phyloP scores from a whole-genome alignment of 805 yeast genomes.

The Candida insectorum region DNA sequence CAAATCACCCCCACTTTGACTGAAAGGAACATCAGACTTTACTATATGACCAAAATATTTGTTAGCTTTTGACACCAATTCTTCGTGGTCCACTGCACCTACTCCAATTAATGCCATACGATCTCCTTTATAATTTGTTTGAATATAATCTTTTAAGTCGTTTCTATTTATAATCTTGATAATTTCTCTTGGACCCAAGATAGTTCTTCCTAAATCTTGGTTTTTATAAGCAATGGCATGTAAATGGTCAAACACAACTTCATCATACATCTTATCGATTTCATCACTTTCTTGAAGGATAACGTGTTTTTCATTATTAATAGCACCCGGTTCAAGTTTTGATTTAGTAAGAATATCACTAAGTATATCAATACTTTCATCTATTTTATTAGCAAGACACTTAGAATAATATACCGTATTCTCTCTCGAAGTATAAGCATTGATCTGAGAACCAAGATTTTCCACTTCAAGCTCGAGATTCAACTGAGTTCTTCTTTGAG shows the following conservation, averaged over 20 bases:
- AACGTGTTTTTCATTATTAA: constrained; percentile 95
- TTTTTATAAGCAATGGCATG: constrained; percentile 88
- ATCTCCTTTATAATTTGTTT: constrained; percentile 88
- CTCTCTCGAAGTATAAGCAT: constrained; percentile 98
- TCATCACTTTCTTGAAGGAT: constrained; percentile 96
- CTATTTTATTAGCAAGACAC: constrained; percentile 75
- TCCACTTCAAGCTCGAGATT: constrained; percentile 90
- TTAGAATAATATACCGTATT: constrained; percentile 96
- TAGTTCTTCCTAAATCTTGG: constrained; percentile 95
- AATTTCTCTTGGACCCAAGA: constrained; percentile 88
- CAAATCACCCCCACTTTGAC: constrained; percentile 66
- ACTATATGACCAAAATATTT: constrained; percentile 72
- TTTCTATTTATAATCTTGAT: constrained; percentile 73
- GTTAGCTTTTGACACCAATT: constrained; percentile 73
- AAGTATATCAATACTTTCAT: constrained; percentile 80
- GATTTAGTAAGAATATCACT: constrained; percentile 88
- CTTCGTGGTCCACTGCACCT: constrained; percentile 88
- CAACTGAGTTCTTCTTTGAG: constrained; percentile 73
- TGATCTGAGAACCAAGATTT: constrained; percentile 92
- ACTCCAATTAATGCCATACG: constrained; percentile 98
- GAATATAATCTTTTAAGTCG: constrained; percentile 77
- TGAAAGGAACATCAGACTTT: constrained; percentile 60
- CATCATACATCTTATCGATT: constrained; percentile 97
- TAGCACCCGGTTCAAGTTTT: constrained; percentile 74
- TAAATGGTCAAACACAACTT: constrained; percentile 93